Evolutionary conservation across 306 rosid species (phyloP), one percentile per base, ranked within the genome.

Genomic region (Astragalus glycyphyllos): DNA sequence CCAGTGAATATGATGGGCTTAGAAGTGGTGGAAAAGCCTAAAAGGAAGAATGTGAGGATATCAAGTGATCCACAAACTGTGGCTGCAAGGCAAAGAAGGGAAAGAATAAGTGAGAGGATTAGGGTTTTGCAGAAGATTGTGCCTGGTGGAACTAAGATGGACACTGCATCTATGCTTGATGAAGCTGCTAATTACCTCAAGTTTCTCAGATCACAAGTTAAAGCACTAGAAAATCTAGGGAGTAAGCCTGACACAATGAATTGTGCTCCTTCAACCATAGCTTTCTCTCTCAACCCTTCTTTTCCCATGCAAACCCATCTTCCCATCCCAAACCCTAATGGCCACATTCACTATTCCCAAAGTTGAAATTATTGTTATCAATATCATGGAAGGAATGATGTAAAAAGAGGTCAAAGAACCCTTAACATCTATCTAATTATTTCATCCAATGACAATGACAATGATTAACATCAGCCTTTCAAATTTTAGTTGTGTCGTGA

Each of bases 81-180:
- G 60, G 99, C 99, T 47, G 99, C 99, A 42, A 91, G 99, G 66
- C 91, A 87, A 67, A 86, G 97, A 80, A 87, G 99, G 76, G 99
- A 95, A 77, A 81, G 87, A 74, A 95, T 95, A 63, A 82, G 99
- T 55, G 99, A 95, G 63, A 91, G 84, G 76, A 89, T 95, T 77
- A 85, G 96, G 83, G 91, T 87, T 79, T 81, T 95, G 85, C 99
- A 95, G 85, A 84, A 78, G 87, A 57, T 95, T 77, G 97, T 95
- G 53, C 99, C 99, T 34, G 99, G 99, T 73, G 99, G 99, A 61
- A 87, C 76, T 90, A 95, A 91, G 83, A 91, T 95, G 99, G 99
- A 95, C 71, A 95, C 99, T 46, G 99, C 99, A 35, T 95, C 99
- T 45, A 91, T 95, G 99, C 99, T 95, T 55, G 99, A 95, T 70